A percentile compares a stretch with the other conserved stretches of the same genome.
These are phyloP conservation scores for Lenzites betulinus DNA, from an alignment of 768 basidiomycete species.

Conservation along the genomic window DNA sequence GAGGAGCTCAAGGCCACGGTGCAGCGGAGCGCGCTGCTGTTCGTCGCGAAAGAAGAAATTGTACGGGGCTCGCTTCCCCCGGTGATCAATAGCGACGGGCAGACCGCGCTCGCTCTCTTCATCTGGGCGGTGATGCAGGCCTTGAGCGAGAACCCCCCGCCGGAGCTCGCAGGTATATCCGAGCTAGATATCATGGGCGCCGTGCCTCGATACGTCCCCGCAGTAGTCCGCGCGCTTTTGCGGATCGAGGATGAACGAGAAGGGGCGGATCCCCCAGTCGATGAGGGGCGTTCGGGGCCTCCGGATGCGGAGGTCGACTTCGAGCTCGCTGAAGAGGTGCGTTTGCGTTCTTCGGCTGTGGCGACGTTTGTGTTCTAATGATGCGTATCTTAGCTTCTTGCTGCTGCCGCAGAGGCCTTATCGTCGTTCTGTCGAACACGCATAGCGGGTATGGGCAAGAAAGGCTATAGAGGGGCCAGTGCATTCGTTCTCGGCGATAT, in stretches of 20 bases:
- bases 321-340: neutral
- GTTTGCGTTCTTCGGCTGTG: neutral
- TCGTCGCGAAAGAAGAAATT: neutral
- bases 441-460: slow-evolving; percentile 13
- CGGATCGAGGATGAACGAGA: neutral
- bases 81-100: slow-evolving; percentile 29
- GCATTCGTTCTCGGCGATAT: slow-evolving; percentile 7
- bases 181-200: neutral
- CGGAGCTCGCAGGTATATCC: neutral
- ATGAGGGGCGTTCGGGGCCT: no score
- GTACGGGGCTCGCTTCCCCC: neutral
- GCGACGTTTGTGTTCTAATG: neutral
- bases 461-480: slow-evolving; percentile 8
- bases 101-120: slow-evolving; percentile 24
- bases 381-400: neutral
- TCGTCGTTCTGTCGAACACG: slow-evolving; percentile 11
- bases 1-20: neutral
- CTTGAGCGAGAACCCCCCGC: neutral
- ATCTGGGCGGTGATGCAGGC: slow-evolving; percentile 22
- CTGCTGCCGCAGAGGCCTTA: neutral
- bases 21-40: slow-evolving; percentile 11
- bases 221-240: neutral
- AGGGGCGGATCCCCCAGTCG: neutral
- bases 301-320: no score
- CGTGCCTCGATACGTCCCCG: neutral